Percentiles rank a stretch among this genome's conserved stretches.
phyloP scores from a whole-genome alignment of 345 rosid genomes.

The Gossypioides kirkii region DNA sequence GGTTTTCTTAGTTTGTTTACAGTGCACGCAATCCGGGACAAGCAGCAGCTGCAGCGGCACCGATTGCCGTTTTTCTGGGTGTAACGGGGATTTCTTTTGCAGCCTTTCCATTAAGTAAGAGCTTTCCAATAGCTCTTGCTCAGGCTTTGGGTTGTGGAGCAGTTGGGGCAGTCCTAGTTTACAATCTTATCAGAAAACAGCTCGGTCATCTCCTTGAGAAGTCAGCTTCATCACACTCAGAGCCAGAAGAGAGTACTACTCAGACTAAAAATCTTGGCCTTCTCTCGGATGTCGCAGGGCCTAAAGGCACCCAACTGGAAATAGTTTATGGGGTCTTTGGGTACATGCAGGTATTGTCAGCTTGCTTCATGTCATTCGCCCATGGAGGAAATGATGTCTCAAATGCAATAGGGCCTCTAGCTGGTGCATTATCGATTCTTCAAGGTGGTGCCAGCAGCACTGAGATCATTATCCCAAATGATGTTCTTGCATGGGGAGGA shows the following conservation, averaged over 20 bases:
- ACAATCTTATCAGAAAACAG: slow-evolving; percentile 58
- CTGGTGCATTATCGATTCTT: slow-evolving; percentile 79
- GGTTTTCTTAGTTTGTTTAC: slow-evolving; percentile 66
- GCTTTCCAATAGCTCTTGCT: slow-evolving; percentile 44
- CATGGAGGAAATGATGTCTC: slow-evolving; percentile 97
- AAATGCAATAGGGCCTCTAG: slow-evolving; percentile 93
- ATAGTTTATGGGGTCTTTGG: slow-evolving; percentile 91
- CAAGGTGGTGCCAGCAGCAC: slow-evolving; percentile 60
- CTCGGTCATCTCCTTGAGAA: slow-evolving; percentile 82
- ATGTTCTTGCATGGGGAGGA: slow-evolving; percentile 98
- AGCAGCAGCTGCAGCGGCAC: slow-evolving; percentile 90
- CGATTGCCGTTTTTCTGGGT: slow-evolving; percentile 67
- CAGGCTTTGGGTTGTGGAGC: slow-evolving; percentile 84
- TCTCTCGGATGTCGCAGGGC: slow-evolving; percentile 89
- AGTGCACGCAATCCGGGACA: slow-evolving; percentile 94
- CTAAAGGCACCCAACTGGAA: slow-evolving; percentile 79
- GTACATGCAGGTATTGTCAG: slow-evolving; percentile 91
- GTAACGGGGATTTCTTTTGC: slow-evolving; percentile 82
- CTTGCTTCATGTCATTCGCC: slow-evolving; percentile 98
- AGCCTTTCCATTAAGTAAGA: slow-evolving; percentile 81
- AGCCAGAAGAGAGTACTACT: slow-evolving; percentile 27
- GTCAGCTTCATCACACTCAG: slow-evolving; percentile 34
- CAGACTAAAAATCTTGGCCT: slow-evolving; percentile 53
- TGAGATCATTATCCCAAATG: slow-evolving; percentile 67
- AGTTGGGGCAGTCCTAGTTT: slow-evolving; percentile 66